Evolutionary conservation across 2,329 filamentous ascomycete genomes (phyloP), one percentile per base, ranked within the genome.

Genomic region (Leptosphaerulina australis): DNA sequence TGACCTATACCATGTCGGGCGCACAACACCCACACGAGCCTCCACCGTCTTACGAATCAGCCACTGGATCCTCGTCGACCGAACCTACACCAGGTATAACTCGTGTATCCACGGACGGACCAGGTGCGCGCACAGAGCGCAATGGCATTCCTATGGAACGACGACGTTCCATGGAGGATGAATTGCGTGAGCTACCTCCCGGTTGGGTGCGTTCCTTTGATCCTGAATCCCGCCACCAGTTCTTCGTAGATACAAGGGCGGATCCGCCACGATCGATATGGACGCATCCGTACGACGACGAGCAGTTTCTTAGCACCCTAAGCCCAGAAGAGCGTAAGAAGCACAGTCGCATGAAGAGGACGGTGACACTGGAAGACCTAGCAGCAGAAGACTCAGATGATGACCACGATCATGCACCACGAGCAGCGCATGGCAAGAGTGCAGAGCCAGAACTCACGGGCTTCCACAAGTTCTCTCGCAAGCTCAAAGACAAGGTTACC

Each of bases 141-240:
- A 81, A 81, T 75, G 79, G 78, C 44, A 84, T 85, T 31, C 79
- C 82, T 0, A 72, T 77, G 1, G 71, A 74, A 9, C 70, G 71
- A 25, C 77, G 83, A 10, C 77, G 82, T n/a, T 80, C 76, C 18
- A 86, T 86, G 82, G 83, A 86, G 72, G 83, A 86, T 58, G 81
- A 84, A 59, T 67, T 74, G 7, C 76, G 83, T 4, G 73, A 77
- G 1, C 73, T 85, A 0, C 83, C 83, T 0, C 50, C 67, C 11
- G 82, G 82, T 31, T 86, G 83, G 83, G 70, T 84, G 1, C 74
- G 83, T 3, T 76, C 78, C 50, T 85, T 79, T 65, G 83, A 86
- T 62, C 64, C 76, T 0, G 61, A 79, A 41, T 75, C 74, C 10
- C 64, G 78, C 14, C 83, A 86, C 60, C 83, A 85, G 60, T 86